A percentile compares a stretch with the other conserved stretches of the same genome.
phyloP scores from a whole-genome alignment of 2,329 filamentous ascomycete species.

The Xylariaceae sp. region DNA sequence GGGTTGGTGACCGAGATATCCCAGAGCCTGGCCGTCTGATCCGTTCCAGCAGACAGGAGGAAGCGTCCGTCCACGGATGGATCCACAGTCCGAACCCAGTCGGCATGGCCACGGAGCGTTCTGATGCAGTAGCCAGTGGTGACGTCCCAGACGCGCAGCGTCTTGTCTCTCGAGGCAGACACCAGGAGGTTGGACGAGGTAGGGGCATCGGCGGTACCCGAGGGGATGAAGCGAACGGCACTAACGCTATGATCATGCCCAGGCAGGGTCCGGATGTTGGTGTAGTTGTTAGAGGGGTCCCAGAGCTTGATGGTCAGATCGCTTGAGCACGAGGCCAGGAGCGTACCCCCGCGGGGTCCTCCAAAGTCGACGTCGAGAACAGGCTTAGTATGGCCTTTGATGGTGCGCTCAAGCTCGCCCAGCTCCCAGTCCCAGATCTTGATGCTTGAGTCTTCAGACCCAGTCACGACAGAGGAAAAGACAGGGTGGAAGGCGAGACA shows the following conservation, averaged over 20 bases:
- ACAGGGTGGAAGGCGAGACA: constrained; percentile 90
- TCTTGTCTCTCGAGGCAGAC: constrained; percentile 80
- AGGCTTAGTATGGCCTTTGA: constrained; percentile 88
- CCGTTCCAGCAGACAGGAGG: constrained; percentile 77
- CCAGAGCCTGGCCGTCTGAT: constrained; percentile 80
- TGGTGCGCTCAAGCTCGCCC: constrained; percentile 81
- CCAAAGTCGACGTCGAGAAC: constrained; percentile 89
- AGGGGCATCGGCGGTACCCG: constrained; percentile 71
- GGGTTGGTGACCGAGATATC: constrained; percentile 65
- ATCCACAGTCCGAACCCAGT: constrained; percentile 87
- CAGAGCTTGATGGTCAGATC: constrained; percentile 93
- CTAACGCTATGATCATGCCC: constrained; percentile 93
- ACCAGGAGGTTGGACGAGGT: constrained; percentile 82
- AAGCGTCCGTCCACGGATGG: constrained; percentile 80
- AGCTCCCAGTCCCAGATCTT: constrained; percentile 98
- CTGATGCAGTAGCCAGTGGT: constrained; percentile 89
- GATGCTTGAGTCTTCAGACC: constrained; percentile 88
- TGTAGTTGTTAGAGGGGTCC: constrained; percentile 90
- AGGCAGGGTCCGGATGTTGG: constrained; percentile 86
- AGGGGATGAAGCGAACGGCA: constrained; percentile 82
- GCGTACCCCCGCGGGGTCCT: constrained; percentile 72
- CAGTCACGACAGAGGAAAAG: constrained; percentile 85
- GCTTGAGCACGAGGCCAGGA: constrained; percentile 79
- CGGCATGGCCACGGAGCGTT: constrained; percentile 79
- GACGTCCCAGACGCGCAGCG: constrained; percentile 86